These are phyloP conservation scores for Lasiodiplodia hormozganensis DNA, from an alignment of 2,329 filamentous ascomycete genomes.

Conservation along the genomic window DNA sequence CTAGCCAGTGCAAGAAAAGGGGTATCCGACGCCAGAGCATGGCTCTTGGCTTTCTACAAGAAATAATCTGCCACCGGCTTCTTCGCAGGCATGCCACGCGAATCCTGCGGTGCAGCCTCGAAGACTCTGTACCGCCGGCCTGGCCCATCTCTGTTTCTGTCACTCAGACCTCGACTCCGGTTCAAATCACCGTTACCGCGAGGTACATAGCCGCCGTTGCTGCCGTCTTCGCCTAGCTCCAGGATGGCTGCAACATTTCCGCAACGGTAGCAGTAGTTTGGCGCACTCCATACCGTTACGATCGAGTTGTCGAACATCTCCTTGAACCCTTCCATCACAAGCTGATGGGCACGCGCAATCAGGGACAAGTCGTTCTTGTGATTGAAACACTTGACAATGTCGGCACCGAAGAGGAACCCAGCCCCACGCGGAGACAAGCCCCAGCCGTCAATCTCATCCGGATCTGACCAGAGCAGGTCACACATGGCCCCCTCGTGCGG, in stretches of 20 bases:
- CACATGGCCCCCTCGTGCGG: constrained; percentile 99
- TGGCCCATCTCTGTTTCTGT: constrained; percentile 67
- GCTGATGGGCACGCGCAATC: constrained; percentile 92
- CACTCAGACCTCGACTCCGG: constrained; percentile 50
- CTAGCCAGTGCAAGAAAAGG: constrained; percentile 20
- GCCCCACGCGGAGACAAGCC: constrained; percentile 91
- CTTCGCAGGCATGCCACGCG: constrained; percentile 96
- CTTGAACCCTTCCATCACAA: constrained; percentile 99
- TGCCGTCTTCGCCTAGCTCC: constrained; percentile 85
- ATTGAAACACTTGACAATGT: constrained; percentile 97
- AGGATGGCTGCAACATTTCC: constrained; percentile 82
- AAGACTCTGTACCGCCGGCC: constrained; percentile 93
- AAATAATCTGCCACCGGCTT: constrained; percentile 99
- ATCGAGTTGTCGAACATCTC: constrained; percentile 98
- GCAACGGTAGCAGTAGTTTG: constrained; percentile 69
- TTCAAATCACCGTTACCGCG: constrained; percentile 72
- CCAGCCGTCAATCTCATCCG: constrained; percentile 98
- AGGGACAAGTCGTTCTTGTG: constrained; percentile 90
- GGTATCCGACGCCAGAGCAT: constrained; percentile 13
- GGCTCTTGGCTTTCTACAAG: constrained; percentile 54
- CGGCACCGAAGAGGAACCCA: constrained; percentile 92
- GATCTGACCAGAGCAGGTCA: constrained; percentile 96
- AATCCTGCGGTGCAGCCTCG: constrained; percentile 94
- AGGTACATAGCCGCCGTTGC: constrained; percentile 55
- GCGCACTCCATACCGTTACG: constrained; percentile 92